Conservation (phyloP, 1,284 basidiomycete species). For the Uromyces viciae-fabae region DNA sequence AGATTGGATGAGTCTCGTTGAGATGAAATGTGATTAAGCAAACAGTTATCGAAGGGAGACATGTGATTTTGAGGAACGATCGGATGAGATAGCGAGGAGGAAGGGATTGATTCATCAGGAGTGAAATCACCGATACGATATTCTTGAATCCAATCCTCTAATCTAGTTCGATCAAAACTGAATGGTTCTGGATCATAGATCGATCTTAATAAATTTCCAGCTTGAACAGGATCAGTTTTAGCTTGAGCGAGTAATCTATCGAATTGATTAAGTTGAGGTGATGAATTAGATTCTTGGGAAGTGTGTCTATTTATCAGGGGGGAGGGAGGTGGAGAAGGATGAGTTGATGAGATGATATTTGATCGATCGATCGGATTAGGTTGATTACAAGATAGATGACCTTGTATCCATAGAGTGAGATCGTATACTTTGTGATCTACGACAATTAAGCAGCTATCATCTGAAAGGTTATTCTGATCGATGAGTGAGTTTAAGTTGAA, state of each 20-base stretch:
- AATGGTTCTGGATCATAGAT: slow-evolving; percentile 7
- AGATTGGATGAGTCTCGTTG: too few relatives aligned
- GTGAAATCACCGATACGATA: slow-evolving; percentile 40
- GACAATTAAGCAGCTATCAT: slow-evolving; percentile 33
- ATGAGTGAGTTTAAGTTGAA: slow-evolving; percentile 8
- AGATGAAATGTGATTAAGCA: too few relatives aligned
- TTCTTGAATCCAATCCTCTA: background rate
- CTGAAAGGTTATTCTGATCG: slow-evolving; percentile 20
- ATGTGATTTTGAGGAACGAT: too few relatives aligned
- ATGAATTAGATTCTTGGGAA: background rate
- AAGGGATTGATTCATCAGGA: too few relatives aligned
- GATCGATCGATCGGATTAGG: background rate
- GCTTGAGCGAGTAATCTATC: background rate
- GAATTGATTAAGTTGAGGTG: background rate
- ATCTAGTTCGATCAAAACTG: background rate
- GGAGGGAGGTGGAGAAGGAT: slow-evolving; percentile 7
- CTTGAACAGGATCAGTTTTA: slow-evolving; percentile 23
- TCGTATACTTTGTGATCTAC: slow-evolving; percentile 25
- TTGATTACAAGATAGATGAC: background rate
- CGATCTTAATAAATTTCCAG: background rate
- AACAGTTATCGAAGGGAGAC: too few relatives aligned
- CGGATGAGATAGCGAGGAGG: too few relatives aligned
- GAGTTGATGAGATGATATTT: background rate
- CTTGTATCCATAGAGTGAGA: slow-evolving; percentile 28
- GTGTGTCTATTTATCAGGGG: background rate